phyloP scores from a whole-genome alignment of 2,329 filamentous ascomycete species.

The Monilinia fructigena region DNA sequence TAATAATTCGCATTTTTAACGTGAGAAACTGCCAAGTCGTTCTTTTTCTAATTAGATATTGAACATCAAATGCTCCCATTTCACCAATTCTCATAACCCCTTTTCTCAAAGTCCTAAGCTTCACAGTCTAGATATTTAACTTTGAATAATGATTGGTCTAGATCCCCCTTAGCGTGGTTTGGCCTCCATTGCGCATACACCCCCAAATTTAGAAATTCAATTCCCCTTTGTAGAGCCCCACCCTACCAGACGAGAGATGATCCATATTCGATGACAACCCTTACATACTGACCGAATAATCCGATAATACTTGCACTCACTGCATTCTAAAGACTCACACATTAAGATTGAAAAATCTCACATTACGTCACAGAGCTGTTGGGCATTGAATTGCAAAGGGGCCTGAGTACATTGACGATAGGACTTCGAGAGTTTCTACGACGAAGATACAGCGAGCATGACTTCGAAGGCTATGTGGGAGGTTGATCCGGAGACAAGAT shows the following conservation, averaged over 20 bases:
- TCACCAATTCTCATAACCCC: background rate
- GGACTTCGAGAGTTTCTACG: background rate
- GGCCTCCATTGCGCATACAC: conserved; percentile 6
- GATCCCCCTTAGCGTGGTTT: conserved; percentile 15
- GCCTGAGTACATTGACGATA: background rate
- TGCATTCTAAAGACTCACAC: background rate
- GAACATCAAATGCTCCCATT: background rate
- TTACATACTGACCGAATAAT: background rate
- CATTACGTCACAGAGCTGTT: background rate
- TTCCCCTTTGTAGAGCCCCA: conserved; percentile 15
- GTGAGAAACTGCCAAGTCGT: too few species aligned
- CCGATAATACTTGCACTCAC: background rate
- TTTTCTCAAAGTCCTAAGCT: background rate
- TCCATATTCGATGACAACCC: conserved; percentile 4
- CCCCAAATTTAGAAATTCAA: conserved; percentile 17
- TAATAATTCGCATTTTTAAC: too few species aligned
- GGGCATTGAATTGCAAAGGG: background rate
- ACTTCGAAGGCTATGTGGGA: conserved; percentile 90
- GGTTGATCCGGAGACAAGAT: conserved; percentile 94
- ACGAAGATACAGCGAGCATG: conserved; percentile 41
- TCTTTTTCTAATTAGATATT: too few species aligned
- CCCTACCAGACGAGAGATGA: background rate
- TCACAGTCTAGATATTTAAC: background rate
- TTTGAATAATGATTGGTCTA: conserved; percentile 19
- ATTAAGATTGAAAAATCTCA: background rate